phyloP scores from a whole-genome alignment of 2,329 filamentous ascomycete genomes.

The Lasiodiplodia sp. region DNA sequence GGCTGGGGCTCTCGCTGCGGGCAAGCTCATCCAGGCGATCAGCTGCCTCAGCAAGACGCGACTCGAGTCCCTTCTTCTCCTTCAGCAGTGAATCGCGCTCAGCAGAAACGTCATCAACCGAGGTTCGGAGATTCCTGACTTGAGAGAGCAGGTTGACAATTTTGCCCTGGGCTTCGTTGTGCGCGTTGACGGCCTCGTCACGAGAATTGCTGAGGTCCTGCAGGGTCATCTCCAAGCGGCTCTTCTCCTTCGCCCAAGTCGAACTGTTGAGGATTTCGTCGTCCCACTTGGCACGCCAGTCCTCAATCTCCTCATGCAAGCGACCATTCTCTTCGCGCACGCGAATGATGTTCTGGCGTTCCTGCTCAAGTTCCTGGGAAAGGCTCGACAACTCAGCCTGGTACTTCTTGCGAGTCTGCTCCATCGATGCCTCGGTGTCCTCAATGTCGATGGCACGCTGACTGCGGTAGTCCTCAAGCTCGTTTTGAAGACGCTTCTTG shows the following conservation, averaged over 20 bases:
- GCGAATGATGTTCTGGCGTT: slow-evolving; percentile 88
- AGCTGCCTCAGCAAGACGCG: slow-evolving; percentile 84
- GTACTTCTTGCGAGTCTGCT: slow-evolving; percentile 97
- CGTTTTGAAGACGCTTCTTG: slow-evolving; percentile 94
- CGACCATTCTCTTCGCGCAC: slow-evolving; percentile 83
- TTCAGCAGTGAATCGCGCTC: slow-evolving; percentile 85
- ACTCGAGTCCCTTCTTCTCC: slow-evolving; percentile 89
- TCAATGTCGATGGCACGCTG: slow-evolving; percentile 96
- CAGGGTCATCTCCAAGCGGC: slow-evolving; percentile 86
- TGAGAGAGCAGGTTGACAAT: slow-evolving; percentile 90
- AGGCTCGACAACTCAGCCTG: slow-evolving; percentile 89
- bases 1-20: slow-evolving; percentile 82
- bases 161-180: slow-evolving; percentile 94
- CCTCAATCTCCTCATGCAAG: slow-evolving; percentile 94
- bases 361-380: slow-evolving; percentile 90
- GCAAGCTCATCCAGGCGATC: slow-evolving; percentile 87
- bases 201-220: slow-evolving; percentile 89
- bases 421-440: slow-evolving; percentile 94
- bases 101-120: slow-evolving; percentile 82
- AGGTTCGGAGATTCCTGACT: slow-evolving; percentile 81
- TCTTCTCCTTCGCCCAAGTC: slow-evolving; percentile 98
- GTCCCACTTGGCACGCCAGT: slow-evolving; percentile 95
- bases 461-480: slow-evolving; percentile 95
- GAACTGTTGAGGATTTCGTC: slow-evolving; percentile 97
- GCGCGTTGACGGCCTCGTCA: slow-evolving; percentile 89